Evolutionary conservation across 2,329 filamentous ascomycete genomes (phyloP).

Genomic region (Pleomassaria siparia): DNA sequence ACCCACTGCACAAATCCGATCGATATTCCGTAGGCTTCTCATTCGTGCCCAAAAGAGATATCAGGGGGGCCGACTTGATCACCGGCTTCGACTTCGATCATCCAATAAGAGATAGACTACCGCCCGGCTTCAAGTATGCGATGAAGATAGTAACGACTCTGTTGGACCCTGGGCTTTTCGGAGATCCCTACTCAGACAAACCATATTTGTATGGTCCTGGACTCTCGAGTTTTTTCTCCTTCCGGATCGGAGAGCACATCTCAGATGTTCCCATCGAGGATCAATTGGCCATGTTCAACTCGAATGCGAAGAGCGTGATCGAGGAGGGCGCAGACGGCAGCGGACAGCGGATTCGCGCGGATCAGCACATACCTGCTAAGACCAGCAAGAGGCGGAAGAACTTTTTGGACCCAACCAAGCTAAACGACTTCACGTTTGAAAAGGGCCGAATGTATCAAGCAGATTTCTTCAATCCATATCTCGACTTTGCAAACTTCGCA

Average conservation of each 20-base stretch:
- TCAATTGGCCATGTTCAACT: conserved; percentile 24
- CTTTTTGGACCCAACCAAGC: conserved; percentile 41
- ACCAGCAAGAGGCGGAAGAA: conserved; percentile 49
- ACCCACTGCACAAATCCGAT: conserved; percentile 35
- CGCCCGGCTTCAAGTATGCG: conserved; percentile 39
- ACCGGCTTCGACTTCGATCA: conserved; percentile 43
- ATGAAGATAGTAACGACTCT: conserved; percentile 41
- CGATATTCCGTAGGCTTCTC: conserved; percentile 41
- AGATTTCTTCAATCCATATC: conserved; percentile 53
- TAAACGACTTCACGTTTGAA: conserved; percentile 46
- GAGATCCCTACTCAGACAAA: conserved; percentile 40
- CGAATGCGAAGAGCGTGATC: conserved; percentile 32
- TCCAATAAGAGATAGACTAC: conserved; percentile 38
- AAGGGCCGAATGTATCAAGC: conserved; percentile 47
- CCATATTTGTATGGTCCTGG: conserved; percentile 42
- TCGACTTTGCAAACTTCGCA: conserved; percentile 51
- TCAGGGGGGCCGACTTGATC: conserved; percentile 33
- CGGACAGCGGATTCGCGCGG: conserved; percentile 34
- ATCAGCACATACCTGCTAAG: conserved; percentile 38
- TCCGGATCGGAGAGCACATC: conserved; percentile 33
- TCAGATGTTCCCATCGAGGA: conserved; percentile 18
- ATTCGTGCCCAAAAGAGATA: conserved; percentile 37
- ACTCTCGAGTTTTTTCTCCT: conserved; percentile 37
- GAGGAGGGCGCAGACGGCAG: conserved; percentile 46
- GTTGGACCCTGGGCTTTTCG: conserved; percentile 40